phyloP scores from a whole-genome alignment of 495 filamentous ascomycete genomes.

The Aspergillus funiculosus region DNA sequence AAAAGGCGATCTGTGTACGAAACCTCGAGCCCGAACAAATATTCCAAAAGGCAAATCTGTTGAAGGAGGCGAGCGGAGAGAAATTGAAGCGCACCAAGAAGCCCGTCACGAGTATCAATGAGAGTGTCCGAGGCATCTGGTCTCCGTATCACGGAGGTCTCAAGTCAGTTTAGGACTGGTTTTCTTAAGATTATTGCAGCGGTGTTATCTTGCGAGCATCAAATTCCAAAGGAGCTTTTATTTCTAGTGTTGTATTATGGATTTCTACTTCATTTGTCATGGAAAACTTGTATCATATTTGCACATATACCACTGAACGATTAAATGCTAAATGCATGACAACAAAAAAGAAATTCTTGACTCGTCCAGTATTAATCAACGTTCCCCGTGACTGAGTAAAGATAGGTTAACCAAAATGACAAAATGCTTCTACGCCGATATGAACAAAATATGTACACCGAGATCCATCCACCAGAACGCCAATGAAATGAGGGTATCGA shows the following conservation, averaged over 20 bases:
- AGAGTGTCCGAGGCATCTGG: constrained; percentile 93
- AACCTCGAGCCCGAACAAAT: constrained; percentile 80
- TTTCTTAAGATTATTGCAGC: constrained; percentile 13
- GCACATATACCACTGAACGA: constrained; percentile 10
- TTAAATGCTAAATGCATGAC: constrained; percentile 2
- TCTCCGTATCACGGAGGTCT: constrained; percentile 76
- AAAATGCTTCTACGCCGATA: not conserved
- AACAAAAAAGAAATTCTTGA: too few relatives aligned
- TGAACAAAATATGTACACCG: not conserved
- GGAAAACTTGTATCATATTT: constrained; percentile 22
- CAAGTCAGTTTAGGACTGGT: constrained; percentile 32
- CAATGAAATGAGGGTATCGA: constrained; percentile 28
- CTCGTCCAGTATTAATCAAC: too few relatives aligned
- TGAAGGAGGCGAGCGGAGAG: constrained; percentile 81
- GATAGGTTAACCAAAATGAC: constrained; percentile 12
- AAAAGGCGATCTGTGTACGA: constrained; percentile 82
- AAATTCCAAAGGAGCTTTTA: constrained; percentile 15
- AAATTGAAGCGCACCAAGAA: constrained; percentile 75
- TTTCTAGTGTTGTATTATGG: constrained; percentile 34
- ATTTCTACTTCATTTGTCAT: constrained; percentile 19
- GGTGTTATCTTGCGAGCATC: constrained; percentile 22
- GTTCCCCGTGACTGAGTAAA: too few relatives aligned
- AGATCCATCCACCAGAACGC: constrained; percentile 2
- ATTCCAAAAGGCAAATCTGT: constrained; percentile 68
- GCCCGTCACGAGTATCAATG: constrained; percentile 78